These are phyloP conservation scores for Hymenoscyphus scutula DNA, from an alignment of 2,329 filamentous ascomycete species.

Conservation along the genomic window DNA sequence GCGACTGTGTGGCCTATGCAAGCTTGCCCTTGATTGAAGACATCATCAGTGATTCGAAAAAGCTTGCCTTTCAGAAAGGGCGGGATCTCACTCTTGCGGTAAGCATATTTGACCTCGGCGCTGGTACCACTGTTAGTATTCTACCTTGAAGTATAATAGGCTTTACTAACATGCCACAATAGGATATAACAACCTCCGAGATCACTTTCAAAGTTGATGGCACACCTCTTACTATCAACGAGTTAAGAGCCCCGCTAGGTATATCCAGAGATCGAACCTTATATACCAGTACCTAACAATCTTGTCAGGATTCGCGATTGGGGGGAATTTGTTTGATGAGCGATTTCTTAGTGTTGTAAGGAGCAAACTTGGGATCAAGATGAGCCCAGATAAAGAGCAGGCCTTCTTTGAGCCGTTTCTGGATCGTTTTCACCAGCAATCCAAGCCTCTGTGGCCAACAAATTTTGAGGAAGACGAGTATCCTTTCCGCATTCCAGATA, in stretches of 20 bases:
- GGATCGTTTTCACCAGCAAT: neutral
- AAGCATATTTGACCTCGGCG: neutral
- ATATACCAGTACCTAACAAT: too few species aligned
- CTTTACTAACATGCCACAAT: neutral
- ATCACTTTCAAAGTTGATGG: neutral
- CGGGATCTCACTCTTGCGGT: neutral
- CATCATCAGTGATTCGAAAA: neutral
- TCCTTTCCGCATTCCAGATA: neutral
- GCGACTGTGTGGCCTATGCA: neutral
- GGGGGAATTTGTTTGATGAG: neutral
- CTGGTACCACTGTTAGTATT: neutral
- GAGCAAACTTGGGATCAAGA: neutral
- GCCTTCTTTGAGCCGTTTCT: neutral
- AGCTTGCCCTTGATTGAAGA: neutral
- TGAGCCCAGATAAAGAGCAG: neutral
- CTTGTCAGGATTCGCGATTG: neutral
- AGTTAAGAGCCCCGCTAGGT: neutral
- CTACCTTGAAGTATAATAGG: neutral
- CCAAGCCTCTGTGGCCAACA: neutral
- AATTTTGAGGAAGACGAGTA: conserved; percentile 1
- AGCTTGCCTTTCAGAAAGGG: neutral
- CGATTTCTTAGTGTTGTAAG: neutral
- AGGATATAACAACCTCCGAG: conserved; percentile 1
- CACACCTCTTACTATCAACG: neutral
- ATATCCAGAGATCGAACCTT: too few species aligned